These are phyloP conservation scores for Teratosphaeria zuluensis DNA, from an alignment of 2,329 filamentous ascomycete species.

Conservation along the genomic window DNA sequence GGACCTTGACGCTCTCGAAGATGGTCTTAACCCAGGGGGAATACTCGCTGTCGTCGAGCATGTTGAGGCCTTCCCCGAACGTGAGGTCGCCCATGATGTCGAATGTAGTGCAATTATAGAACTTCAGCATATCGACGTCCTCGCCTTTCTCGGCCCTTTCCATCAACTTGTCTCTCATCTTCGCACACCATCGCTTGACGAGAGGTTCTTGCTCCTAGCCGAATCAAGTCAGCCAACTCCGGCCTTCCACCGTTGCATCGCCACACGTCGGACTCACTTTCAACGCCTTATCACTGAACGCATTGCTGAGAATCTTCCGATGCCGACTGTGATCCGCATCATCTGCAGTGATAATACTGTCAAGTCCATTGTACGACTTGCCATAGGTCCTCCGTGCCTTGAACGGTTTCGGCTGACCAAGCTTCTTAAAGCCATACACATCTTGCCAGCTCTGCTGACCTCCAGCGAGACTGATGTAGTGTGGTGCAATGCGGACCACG, in stretches of 20 bases:
- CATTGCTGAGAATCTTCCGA: slow-evolving; percentile 9
- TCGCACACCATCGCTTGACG: slow-evolving; percentile 16
- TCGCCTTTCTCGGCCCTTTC: too few relatives aligned
- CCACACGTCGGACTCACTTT: background rate
- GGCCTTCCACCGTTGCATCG: too few relatives aligned
- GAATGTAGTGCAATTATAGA: slow-evolving; percentile 6
- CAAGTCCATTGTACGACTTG: background rate
- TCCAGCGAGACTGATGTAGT: slow-evolving; percentile 28
- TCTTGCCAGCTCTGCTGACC: slow-evolving; percentile 16
- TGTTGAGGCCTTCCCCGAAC: slow-evolving; percentile 21
- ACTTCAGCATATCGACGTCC: too few relatives aligned
- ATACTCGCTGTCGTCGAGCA: slow-evolving; percentile 23
- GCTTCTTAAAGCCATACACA: slow-evolving; percentile 19
- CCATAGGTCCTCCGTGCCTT: slow-evolving; percentile 5
- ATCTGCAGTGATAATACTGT: background rate
- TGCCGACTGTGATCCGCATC: background rate
- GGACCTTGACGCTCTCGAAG: slow-evolving; percentile 16
- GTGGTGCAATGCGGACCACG: slow-evolving; percentile 32
- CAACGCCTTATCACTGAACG: slow-evolving; percentile 22
- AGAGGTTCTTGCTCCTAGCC: slow-evolving; percentile 19
- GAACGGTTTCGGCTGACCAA: slow-evolving; percentile 13
- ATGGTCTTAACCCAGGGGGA: slow-evolving; percentile 19
- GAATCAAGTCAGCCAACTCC: too few relatives aligned
- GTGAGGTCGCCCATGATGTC: slow-evolving; percentile 24
- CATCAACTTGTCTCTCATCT: too few relatives aligned